phyloP scores from a whole-genome alignment of 345 rosid species.

The Triadica sebifera region DNA sequence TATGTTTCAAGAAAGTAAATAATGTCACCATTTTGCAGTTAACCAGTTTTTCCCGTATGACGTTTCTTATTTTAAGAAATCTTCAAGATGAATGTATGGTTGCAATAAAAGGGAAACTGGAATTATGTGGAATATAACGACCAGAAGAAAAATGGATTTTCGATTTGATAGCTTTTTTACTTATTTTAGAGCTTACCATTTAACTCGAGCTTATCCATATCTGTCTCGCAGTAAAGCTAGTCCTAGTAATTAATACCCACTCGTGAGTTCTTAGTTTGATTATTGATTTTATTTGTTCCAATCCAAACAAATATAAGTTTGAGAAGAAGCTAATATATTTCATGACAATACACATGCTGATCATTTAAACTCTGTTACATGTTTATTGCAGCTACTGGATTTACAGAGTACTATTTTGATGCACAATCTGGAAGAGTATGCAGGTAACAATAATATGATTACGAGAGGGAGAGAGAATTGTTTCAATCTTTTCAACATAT shows the following conservation, averaged over 20 bases:
- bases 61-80: not conserved
- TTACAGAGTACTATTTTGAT: conserved; percentile 80
- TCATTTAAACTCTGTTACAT: not conserved
- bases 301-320: not conserved
- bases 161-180: too few relatives aligned
- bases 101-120: too few relatives aligned
- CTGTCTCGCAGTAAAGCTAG: too few relatives aligned
- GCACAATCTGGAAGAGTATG: conserved; percentile 64
- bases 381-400: conserved; percentile 71
- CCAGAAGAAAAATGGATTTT: too few relatives aligned
- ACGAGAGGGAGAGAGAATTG: too few relatives aligned
- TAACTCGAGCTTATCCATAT: too few relatives aligned
- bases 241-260: not conserved
- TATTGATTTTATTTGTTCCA: not conserved
- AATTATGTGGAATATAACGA: too few relatives aligned
- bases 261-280: not conserved
- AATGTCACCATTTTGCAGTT: not conserved
- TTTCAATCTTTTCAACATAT: not conserved
- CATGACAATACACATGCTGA: not conserved
- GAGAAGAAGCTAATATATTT: not conserved
- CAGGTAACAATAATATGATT: conserved; percentile 45
- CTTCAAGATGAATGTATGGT: not conserved
- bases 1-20: conserved; percentile 20
- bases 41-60: too few relatives aligned
- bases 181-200: too few relatives aligned